These are phyloP conservation scores for Citrullus mucosospermus DNA, from an alignment of 306 rosid genomes.

Conservation along the genomic window DNA sequence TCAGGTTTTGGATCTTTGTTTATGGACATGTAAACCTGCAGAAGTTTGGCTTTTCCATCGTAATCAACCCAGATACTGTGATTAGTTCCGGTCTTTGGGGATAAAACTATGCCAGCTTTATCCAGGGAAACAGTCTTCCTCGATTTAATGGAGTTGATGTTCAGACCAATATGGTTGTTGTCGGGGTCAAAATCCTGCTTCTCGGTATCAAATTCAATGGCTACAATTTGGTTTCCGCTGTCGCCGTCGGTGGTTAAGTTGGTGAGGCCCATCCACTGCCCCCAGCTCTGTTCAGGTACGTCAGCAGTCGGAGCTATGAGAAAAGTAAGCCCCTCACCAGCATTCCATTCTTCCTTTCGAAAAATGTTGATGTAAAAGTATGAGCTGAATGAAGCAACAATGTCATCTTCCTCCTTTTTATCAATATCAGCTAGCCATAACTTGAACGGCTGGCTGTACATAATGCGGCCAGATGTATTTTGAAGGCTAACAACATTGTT, in stretches of 20 bases:
- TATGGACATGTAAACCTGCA: constrained; percentile 32
- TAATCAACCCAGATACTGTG: constrained; percentile 27
- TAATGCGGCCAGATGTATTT: constrained; percentile 25
- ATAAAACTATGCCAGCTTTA: constrained; percentile 10
- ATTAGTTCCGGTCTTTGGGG: background rate
- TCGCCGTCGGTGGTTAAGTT: constrained; percentile 21
- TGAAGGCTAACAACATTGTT: background rate
- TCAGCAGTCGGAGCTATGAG: constrained; percentile 22
- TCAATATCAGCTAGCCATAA: constrained; percentile 21
- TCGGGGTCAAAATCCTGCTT: constrained; percentile 29
- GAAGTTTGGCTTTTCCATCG: constrained; percentile 17
- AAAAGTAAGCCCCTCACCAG: constrained; percentile 36
- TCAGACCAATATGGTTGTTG: constrained; percentile 29
- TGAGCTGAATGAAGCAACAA: constrained; percentile 39
- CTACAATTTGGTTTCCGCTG: constrained; percentile 12
- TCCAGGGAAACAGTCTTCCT: constrained; percentile 9
- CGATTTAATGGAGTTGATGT: constrained; percentile 31
- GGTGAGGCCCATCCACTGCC: constrained; percentile 42
- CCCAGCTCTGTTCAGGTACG: constrained; percentile 20
- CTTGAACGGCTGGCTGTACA: constrained; percentile 18
- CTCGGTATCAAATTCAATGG: constrained; percentile 32
- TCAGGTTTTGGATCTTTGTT: constrained; percentile 3
- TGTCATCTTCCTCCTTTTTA: constrained; percentile 2
- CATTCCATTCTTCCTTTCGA: background rate
- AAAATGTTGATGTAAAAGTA: constrained; percentile 21